A percentile compares a stretch with the other conserved stretches of the same genome.
These are phyloP conservation scores for Rozella allomycis DNA, from an alignment of 371 early-diverging fungal genomes.

Conservation along the genomic window DNA sequence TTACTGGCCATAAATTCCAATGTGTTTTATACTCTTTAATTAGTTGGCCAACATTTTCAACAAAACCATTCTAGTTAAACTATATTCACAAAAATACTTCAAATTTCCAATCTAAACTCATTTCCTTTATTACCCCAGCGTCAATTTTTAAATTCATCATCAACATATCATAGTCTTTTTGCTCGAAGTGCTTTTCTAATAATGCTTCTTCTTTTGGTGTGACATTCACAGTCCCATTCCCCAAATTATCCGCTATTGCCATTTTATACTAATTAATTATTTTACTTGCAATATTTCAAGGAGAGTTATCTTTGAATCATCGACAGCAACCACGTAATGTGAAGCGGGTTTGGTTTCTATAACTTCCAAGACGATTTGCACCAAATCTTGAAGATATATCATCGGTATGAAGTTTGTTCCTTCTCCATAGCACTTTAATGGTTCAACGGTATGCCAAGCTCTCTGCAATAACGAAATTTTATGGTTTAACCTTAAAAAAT, in stretches of 20 bases:
- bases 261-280: background rate
- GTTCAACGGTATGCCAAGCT: constrained; percentile 22
- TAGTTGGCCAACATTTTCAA: constrained; percentile 17
- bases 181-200: constrained; percentile 14
- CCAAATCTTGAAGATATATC: constrained; percentile 25
- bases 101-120: constrained; percentile 27
- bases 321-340: constrained; percentile 23
- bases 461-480: constrained; percentile 4
- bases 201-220: constrained; percentile 21
- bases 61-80: constrained; percentile 13
- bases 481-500: constrained; percentile 15
- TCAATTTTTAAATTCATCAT: constrained; percentile 19
- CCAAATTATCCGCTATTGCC: constrained; percentile 20
- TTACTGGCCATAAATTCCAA: constrained; percentile 18
- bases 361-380: constrained; percentile 18
- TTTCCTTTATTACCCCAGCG: constrained; percentile 21
- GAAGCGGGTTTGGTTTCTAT: constrained; percentile 16
- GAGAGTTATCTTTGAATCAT: constrained; percentile 19
- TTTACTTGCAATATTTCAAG: constrained; percentile 9
- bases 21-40: constrained; percentile 28
- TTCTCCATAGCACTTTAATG: constrained; percentile 21
- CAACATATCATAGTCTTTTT: constrained; percentile 23
- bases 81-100: constrained; percentile 11
- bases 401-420: constrained; percentile 25
- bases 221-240: constrained; percentile 18